Evolutionary conservation across 805 yeast species (phyloP).

Genomic region (Saccharomycopsis capsularis): DNA sequence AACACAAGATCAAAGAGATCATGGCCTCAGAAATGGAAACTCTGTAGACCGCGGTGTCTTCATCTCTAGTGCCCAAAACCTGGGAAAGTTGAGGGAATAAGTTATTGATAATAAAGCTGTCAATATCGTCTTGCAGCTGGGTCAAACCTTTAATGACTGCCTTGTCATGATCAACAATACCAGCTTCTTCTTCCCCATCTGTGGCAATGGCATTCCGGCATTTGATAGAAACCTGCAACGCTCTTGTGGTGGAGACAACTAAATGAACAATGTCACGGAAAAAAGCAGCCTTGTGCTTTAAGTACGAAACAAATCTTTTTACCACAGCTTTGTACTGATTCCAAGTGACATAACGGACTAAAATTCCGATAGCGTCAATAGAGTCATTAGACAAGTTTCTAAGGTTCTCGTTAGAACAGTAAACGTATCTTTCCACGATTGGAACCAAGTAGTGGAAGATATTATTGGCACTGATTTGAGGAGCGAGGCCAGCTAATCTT

Average conservation of each 20-base stretch:
- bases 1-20: constrained; percentile 55
- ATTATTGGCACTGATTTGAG: constrained; percentile 43
- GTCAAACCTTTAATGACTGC: constrained; percentile 32
- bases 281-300: constrained; percentile 40
- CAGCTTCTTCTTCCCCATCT: not conserved
- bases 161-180: constrained; percentile 14
- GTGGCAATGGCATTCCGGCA: not conserved
- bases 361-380: constrained; percentile 49
- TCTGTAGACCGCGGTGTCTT: constrained; percentile 68
- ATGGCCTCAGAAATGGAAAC: constrained; percentile 79
- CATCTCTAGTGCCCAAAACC: constrained; percentile 58
- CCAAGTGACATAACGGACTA: constrained; percentile 60
- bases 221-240: constrained; percentile 36
- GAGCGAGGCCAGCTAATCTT: constrained; percentile 46
- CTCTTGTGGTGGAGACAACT: constrained; percentile 41
- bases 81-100: constrained; percentile 56
- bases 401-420: constrained; percentile 48
- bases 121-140: constrained; percentile 32
- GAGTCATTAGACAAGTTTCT: constrained; percentile 63
- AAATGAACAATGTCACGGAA: constrained; percentile 54
- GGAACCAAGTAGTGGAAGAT: constrained; percentile 81
- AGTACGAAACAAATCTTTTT: constrained; percentile 52
- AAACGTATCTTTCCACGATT: constrained; percentile 72
- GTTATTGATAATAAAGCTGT: constrained; percentile 45
- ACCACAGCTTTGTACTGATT: constrained; percentile 72